A percentile compares a stretch with the other conserved stretches of the same genome.
phyloP scores from a whole-genome alignment of 768 basidiomycete species.

The Panaeolus cyanescens region DNA sequence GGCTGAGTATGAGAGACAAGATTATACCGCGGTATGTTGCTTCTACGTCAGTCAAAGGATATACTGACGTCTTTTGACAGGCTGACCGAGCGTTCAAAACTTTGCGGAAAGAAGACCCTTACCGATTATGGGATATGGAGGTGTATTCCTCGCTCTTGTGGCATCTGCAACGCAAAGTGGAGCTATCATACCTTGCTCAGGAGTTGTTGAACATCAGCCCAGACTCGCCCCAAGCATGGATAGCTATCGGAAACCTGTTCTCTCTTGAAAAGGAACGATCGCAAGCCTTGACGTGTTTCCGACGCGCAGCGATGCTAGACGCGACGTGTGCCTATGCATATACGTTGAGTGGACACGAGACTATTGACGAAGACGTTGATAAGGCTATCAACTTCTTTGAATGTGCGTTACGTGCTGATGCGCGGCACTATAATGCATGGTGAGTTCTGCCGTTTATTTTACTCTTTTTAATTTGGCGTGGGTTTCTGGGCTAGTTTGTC shows the following conservation, averaged over 20 bases:
- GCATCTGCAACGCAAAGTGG: constrained; percentile 85
- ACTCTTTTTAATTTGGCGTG: constrained; percentile 5
- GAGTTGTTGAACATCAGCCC: constrained; percentile 85
- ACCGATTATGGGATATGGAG: constrained; percentile 91
- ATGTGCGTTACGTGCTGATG: constrained; percentile 86
- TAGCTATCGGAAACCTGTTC: constrained; percentile 94
- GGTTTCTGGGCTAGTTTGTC: background rate
- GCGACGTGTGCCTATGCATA: constrained; percentile 93
- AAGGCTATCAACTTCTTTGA: constrained; percentile 92
- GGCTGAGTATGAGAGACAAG: constrained; percentile 87
- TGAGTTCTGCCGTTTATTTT: constrained; percentile 42
- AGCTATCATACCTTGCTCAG: constrained; percentile 91
- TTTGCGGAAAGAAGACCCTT: constrained; percentile 84
- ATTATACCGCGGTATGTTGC: constrained; percentile 82
- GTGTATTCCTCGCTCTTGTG: constrained; percentile 94
- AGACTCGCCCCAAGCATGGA: constrained; percentile 90
- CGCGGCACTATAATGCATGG: constrained; percentile 98
- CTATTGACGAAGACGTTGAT: constrained; percentile 93
- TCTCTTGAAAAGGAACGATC: constrained; percentile 92
- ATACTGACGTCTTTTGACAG: constrained; percentile 39
- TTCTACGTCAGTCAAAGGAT: constrained; percentile 14
- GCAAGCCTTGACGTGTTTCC: constrained; percentile 93
- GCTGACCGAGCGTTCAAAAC: constrained; percentile 88
- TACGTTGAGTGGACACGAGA: constrained; percentile 96
- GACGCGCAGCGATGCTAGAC: constrained; percentile 87